phyloP scores from a whole-genome alignment of 495 filamentous ascomycete species.

The Xylaria castorea region DNA sequence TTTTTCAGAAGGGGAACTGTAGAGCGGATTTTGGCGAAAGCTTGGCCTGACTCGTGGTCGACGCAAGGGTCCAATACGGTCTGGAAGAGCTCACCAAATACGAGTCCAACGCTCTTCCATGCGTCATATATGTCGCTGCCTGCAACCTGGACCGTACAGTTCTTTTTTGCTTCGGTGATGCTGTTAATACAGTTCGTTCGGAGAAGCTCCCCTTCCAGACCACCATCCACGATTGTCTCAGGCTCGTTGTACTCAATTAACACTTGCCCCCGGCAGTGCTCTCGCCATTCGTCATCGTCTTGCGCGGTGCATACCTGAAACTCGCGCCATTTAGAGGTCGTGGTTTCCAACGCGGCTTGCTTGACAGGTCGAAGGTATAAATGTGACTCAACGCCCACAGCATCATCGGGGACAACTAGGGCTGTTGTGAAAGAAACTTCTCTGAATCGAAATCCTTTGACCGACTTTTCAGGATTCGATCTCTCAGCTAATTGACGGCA shows the following conservation, averaged over 20 bases:
- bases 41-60: neutral
- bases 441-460: conserved; percentile 26
- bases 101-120: conserved; percentile 32
- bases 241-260: conserved; percentile 20
- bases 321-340: conserved; percentile 10
- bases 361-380: conserved; percentile 36
- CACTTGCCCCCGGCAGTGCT: conserved; percentile 13
- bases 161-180: conserved; percentile 1
- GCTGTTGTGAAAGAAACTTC: conserved; percentile 38
- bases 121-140: conserved; percentile 21
- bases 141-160: neutral
- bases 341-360: neutral
- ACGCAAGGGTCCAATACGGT: conserved; percentile 20
- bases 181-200: neutral
- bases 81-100: conserved; percentile 35
- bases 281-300: conserved; percentile 15
- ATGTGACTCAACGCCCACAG: conserved; percentile 46
- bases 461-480: conserved; percentile 1
- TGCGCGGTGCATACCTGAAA: conserved; percentile 20
- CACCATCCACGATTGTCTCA: neutral
- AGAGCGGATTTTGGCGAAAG: conserved; percentile 1
- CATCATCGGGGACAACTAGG: conserved; percentile 40
- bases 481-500: conserved; percentile 41
- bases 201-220: neutral
- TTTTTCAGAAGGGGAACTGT: conserved; percentile 34